These are phyloP conservation scores for Bipolaris cookei DNA, from an alignment of 2,329 filamentous ascomycete species.

Conservation along the genomic window DNA sequence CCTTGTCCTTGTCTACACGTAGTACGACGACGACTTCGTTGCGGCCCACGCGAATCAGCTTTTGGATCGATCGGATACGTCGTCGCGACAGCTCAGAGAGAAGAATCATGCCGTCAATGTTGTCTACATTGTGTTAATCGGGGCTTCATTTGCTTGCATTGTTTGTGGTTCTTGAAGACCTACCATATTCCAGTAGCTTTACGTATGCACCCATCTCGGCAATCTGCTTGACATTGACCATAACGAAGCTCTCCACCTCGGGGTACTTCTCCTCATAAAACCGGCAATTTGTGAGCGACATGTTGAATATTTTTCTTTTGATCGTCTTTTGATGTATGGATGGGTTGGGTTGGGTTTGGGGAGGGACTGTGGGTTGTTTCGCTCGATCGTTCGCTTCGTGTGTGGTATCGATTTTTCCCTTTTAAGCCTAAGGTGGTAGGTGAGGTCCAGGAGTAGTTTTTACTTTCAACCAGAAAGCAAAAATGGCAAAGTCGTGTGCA, in stretches of 20 bases:
- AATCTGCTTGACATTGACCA: slow-evolving; percentile 99
- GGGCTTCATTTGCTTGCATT: not conserved
- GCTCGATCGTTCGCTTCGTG: not conserved
- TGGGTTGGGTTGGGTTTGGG: slow-evolving; percentile 8
- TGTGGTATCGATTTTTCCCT: not conserved
- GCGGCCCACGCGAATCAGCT: slow-evolving; percentile 95
- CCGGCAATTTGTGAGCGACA: slow-evolving; percentile 95
- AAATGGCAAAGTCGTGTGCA: not conserved
- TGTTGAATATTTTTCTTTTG: slow-evolving; percentile 57
- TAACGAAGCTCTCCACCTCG: slow-evolving; percentile 99
- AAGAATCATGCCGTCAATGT: slow-evolving; percentile 99
- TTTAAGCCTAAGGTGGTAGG: too few relatives aligned
- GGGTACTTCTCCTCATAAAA: slow-evolving; percentile 98
- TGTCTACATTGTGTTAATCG: slow-evolving; percentile 62
- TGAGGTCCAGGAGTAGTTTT: too few relatives aligned
- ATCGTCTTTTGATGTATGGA: slow-evolving; percentile 12
- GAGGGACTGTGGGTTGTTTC: slow-evolving; percentile 9
- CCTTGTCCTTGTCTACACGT: slow-evolving; percentile 99
- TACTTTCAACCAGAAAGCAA: too few relatives aligned
- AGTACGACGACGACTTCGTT: slow-evolving; percentile 99
- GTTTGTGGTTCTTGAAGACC: slow-evolving; percentile 1
- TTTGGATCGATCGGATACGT: slow-evolving; percentile 98
- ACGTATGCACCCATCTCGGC: slow-evolving; percentile 99
- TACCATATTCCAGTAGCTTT: slow-evolving; percentile 90
- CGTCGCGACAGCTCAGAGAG: slow-evolving; percentile 96